Percentiles rank a stretch among this genome's conserved stretches.
phyloP scores from a whole-genome alignment of 257 asterid genomes.

The Mentha longifolia region DNA sequence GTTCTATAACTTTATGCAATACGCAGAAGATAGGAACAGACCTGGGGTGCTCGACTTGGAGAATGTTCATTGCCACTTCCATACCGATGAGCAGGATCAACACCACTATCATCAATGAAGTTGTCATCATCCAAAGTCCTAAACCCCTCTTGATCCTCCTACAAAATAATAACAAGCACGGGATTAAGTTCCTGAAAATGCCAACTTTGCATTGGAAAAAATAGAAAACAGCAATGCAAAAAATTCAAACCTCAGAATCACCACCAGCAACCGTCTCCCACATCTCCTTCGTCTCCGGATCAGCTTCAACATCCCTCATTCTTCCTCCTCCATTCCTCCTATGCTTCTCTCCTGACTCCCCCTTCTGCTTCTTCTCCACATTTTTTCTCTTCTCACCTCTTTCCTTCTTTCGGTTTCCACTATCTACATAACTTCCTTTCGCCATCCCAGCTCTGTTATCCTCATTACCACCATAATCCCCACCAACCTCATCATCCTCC shows the following conservation, averaged over 20 bases:
- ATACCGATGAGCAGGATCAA: slow-evolving; percentile 61
- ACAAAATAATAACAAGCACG: slow-evolving; percentile 6
- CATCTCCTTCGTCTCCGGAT: slow-evolving; percentile 91
- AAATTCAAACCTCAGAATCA: slow-evolving; percentile 42
- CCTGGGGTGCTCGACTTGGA: slow-evolving; percentile 68
- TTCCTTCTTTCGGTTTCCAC: slow-evolving; percentile 42
- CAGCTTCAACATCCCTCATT: slow-evolving; percentile 66
- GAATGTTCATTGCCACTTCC: slow-evolving; percentile 57
- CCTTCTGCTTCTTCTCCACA: slow-evolving; percentile 55
- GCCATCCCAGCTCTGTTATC: slow-evolving; percentile 46
- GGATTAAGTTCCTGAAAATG: background rate
- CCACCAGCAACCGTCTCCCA: slow-evolving; percentile 87
- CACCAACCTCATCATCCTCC: slow-evolving; percentile 51
- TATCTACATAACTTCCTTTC: slow-evolving; percentile 54
- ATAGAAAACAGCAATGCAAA: background rate
- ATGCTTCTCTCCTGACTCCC: slow-evolving; percentile 57
- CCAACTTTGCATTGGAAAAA: background rate
- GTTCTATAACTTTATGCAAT: slow-evolving; percentile 4
- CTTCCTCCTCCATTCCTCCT: slow-evolving; percentile 62
- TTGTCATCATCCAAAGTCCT: slow-evolving; percentile 67
- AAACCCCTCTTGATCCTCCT: slow-evolving; percentile 67
- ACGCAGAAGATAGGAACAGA: slow-evolving; percentile 29
- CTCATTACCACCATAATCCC: slow-evolving; percentile 33
- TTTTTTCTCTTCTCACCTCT: slow-evolving; percentile 60
- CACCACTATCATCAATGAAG: slow-evolving; percentile 71